Evolutionary conservation across 1,139 yeast species (phyloP).

Genomic region (Diutina pseudorugosa): DNA sequence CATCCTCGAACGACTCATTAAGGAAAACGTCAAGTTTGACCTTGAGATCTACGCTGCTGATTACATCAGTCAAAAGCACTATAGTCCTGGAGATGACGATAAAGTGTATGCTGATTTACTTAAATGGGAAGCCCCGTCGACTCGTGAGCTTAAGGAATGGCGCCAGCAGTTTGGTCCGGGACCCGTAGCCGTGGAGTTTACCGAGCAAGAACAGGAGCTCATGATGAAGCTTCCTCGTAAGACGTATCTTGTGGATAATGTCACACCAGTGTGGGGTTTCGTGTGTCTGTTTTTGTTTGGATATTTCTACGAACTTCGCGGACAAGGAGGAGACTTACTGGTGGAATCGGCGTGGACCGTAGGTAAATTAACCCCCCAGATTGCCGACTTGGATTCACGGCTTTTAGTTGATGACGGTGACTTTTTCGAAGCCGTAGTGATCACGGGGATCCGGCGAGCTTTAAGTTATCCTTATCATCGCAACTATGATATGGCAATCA

Average conservation of each 20-base stretch:
- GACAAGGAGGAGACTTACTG: constrained; percentile 65
- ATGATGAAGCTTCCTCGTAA: constrained; percentile 62
- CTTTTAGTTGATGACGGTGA: constrained; percentile 20
- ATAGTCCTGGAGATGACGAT: constrained; percentile 38
- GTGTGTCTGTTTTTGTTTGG: constrained; percentile 60
- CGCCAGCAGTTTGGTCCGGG: constrained; percentile 24
- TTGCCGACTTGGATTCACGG: constrained; percentile 56
- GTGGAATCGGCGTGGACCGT: constrained; percentile 92
- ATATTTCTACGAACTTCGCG: constrained; percentile 62
- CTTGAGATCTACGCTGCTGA: constrained; percentile 86
- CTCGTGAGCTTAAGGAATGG: constrained; percentile 35
- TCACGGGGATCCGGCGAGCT: constrained; percentile 60
- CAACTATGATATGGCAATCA: constrained; percentile 43
- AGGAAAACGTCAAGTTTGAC: constrained; percentile 73
- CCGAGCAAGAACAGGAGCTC: constrained; percentile 46
- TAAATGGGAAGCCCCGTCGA: constrained; percentile 43
- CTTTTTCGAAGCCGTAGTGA: constrained; percentile 37
- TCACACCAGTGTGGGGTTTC: constrained; percentile 44
- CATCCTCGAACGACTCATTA: constrained; percentile 48
- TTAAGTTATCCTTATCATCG: constrained; percentile 73
- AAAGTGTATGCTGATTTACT: constrained; percentile 41
- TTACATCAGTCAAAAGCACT: constrained; percentile 45
- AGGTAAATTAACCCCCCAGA: constrained; percentile 73
- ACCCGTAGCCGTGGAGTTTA: constrained; percentile 35
- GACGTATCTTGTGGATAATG: constrained; percentile 41